Conservation (phyloP, 192 early-diverging fungal genomes). For the Coemansia erecta region DNA sequence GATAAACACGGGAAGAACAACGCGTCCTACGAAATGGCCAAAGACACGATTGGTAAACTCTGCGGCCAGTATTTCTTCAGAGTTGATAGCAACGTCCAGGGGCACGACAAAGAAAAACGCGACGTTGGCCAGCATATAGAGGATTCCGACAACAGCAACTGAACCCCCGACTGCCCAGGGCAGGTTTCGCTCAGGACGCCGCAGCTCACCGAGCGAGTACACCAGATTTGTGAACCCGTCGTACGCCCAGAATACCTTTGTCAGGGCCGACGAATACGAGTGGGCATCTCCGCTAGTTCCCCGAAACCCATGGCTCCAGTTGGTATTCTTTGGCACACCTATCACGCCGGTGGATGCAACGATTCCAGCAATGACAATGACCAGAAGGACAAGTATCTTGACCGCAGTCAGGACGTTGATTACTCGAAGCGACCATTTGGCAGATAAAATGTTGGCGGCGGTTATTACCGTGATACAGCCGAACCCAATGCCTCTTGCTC, state of each 20-base stretch:
- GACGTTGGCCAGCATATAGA: slow-evolving; percentile 78
- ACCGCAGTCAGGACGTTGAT: slow-evolving; percentile 71
- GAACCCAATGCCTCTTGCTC: slow-evolving; percentile 56
- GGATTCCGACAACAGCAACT: slow-evolving; percentile 65
- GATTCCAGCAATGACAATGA: slow-evolving; percentile 68
- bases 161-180: slow-evolving; percentile 78
- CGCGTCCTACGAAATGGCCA: slow-evolving; percentile 52
- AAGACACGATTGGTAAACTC: slow-evolving; percentile 58
- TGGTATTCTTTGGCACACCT: slow-evolving; percentile 20
- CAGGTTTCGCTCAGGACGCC: slow-evolving; percentile 73
- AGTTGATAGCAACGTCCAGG: slow-evolving; percentile 61
- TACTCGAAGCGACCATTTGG: slow-evolving; percentile 62
- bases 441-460: slow-evolving; percentile 65
- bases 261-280: slow-evolving; percentile 53
- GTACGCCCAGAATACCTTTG: slow-evolving; percentile 59
- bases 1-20: slow-evolving; percentile 56
- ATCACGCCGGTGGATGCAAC: slow-evolving; percentile 62
- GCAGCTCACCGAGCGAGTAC: slow-evolving; percentile 83
- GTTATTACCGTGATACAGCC: slow-evolving; percentile 60
- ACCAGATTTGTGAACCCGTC: slow-evolving; percentile 74
- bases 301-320: slow-evolving; percentile 63
- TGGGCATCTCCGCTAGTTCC: slow-evolving; percentile 57
- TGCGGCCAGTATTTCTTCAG: slow-evolving; percentile 62
- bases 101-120: slow-evolving; percentile 81
- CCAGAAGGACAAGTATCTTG: slow-evolving; percentile 65